Evolutionary conservation across 78 protist genomes (phyloP).

Genomic region (Emiliania huxleyi): DNA sequence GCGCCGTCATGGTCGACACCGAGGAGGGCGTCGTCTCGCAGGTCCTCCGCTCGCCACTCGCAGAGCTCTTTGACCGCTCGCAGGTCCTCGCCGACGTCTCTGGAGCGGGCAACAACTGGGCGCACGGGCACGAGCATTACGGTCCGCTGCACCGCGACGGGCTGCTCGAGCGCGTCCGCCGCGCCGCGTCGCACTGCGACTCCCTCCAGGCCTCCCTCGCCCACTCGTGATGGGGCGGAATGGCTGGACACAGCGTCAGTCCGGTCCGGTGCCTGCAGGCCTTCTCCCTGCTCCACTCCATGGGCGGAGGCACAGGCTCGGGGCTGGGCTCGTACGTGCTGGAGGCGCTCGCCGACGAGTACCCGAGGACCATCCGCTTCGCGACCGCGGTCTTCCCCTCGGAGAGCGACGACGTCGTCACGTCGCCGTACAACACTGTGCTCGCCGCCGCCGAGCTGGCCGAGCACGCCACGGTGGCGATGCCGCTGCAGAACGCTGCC

Average conservation of each 20-base stretch:
- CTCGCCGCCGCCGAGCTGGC: slow-evolving; percentile 47
- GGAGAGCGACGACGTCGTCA: slow-evolving; percentile 75
- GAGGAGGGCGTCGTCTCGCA: slow-evolving; percentile 82
- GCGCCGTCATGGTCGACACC: slow-evolving; percentile 79
- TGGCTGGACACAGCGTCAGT: background rate
- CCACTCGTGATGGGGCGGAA: background rate
- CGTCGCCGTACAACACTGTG: slow-evolving; percentile 43
- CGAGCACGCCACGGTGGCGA: slow-evolving; percentile 66
- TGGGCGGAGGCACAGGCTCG: slow-evolving; percentile 88
- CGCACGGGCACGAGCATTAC: slow-evolving; percentile 53
- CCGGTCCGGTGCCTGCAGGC: background rate
- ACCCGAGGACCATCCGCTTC: slow-evolving; percentile 15
- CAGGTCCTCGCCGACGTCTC: slow-evolving; percentile 58
- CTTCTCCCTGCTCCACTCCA: slow-evolving; percentile 65
- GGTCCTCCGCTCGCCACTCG: slow-evolving; percentile 48
- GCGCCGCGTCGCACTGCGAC: slow-evolving; percentile 66
- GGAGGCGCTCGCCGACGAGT: slow-evolving; percentile 59
- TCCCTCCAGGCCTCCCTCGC: slow-evolving; percentile 45
- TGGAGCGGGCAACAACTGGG: slow-evolving; percentile 89
- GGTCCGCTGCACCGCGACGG: slow-evolving; percentile 55
- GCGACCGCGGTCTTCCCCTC: slow-evolving; percentile 56
- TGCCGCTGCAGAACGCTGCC: slow-evolving; percentile 74
- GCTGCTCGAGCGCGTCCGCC: slow-evolving; percentile 39
- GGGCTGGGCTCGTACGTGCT: slow-evolving; percentile 77
- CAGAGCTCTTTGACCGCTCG: slow-evolving; percentile 58